Evolutionary conservation across 805 yeast species (phyloP).

Genomic region (Tetrapisispora pingtungensis): DNA sequence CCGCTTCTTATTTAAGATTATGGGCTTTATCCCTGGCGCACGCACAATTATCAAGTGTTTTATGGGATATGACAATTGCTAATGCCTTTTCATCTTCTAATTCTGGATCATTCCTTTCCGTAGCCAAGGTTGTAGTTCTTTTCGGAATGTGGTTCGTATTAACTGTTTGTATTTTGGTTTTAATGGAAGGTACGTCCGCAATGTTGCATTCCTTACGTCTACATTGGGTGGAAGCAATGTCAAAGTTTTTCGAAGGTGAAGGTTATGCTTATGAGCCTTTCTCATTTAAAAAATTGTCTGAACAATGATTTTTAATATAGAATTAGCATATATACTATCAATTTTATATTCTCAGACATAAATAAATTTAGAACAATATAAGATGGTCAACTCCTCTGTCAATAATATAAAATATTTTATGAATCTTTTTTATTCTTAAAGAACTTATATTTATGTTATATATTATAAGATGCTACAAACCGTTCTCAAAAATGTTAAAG

Average conservation of each 20-base stretch:
- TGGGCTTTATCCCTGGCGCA: constrained; percentile 98
- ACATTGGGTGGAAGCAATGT: constrained; percentile 99
- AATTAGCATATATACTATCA: neutral
- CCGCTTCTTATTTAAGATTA: constrained; percentile 89
- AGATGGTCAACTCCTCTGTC: neutral
- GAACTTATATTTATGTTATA: too few species aligned
- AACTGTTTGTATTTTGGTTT: constrained; percentile 82
- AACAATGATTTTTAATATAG: neutral
- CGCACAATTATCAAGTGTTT: constrained; percentile 87
- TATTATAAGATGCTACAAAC: too few species aligned
- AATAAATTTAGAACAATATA: too few species aligned
- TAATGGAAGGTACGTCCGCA: constrained; percentile 99
- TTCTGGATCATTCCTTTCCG: constrained; percentile 49
- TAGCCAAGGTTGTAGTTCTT: constrained; percentile 61
- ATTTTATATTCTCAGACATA: neutral
- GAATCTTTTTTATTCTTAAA: too few species aligned
- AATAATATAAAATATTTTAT: neutral
- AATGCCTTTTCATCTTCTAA: constrained; percentile 52
- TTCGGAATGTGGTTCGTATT: constrained; percentile 93
- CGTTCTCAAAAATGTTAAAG: too few species aligned
- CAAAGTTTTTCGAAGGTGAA: constrained; percentile 95
- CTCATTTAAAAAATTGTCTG: constrained; percentile 35
- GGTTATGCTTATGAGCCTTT: constrained; percentile 90
- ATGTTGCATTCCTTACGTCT: constrained; percentile 97
- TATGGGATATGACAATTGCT: constrained; percentile 92